Percentiles rank a stretch among this genome's conserved stretches.
Conservation (phyloP, 257 asterid species). For the Fraxinus excelsior region DNA sequence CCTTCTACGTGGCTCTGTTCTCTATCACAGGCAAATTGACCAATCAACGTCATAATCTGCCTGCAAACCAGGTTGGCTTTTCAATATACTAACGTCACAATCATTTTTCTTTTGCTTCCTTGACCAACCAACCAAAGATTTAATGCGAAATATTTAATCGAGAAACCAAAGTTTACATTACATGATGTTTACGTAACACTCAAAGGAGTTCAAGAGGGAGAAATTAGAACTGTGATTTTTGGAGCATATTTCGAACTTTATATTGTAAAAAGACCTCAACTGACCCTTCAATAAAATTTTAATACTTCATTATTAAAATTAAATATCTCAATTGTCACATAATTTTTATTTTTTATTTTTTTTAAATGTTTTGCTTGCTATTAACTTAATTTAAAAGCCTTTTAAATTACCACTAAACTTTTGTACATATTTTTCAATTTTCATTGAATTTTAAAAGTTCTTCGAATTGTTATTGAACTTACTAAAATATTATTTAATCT, state of each 20-base stretch:
- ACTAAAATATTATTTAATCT: too few relatives aligned
- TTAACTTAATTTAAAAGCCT: too few relatives aligned
- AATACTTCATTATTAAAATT: too few relatives aligned
- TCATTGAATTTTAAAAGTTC: too few relatives aligned
- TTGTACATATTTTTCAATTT: too few relatives aligned
- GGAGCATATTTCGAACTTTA: background rate
- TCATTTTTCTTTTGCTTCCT: constrained; percentile 2
- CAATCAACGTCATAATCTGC: constrained; percentile 2
- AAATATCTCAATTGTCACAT: too few relatives aligned
- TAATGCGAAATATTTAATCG: constrained; percentile 11
- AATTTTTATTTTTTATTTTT: too few relatives aligned
- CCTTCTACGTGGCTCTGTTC: background rate
- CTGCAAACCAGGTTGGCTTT: constrained; percentile 13
- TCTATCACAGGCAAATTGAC: background rate
- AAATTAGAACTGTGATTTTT: background rate
- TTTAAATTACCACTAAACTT: too few relatives aligned
- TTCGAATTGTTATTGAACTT: too few relatives aligned
- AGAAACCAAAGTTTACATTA: background rate
- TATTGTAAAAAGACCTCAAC: too few relatives aligned
- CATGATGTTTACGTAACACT: background rate
- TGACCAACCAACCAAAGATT: constrained; percentile 5
- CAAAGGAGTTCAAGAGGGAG: background rate
- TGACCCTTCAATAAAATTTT: too few relatives aligned
- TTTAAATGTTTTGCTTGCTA: too few relatives aligned
- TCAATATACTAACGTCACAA: constrained; percentile 23